Percentiles rank a stretch among this genome's conserved stretches.
Evolutionary conservation across 192 early-diverging fungal species (phyloP).

Genomic region (Coemansia sp.): DNA sequence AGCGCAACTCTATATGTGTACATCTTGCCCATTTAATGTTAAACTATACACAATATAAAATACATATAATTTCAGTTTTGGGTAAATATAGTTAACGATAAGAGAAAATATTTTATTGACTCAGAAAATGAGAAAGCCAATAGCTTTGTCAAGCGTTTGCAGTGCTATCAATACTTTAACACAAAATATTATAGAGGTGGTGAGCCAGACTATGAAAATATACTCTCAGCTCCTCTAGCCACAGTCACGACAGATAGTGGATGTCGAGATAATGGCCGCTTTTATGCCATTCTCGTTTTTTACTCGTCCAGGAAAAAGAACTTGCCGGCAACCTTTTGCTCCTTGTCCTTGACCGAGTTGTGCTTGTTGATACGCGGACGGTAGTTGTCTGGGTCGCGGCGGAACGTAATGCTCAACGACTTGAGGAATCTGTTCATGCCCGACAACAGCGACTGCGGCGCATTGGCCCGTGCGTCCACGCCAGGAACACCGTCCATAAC

Average conservation of each 20-base stretch:
- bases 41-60: too few relatives aligned
- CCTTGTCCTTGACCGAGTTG: slow-evolving; percentile 91
- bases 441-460: slow-evolving; percentile 84
- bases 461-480: slow-evolving; percentile 74
- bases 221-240: too few relatives aligned
- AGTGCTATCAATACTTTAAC: not conserved
- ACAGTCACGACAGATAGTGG: too few relatives aligned
- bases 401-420: slow-evolving; percentile 92
- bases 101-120: not conserved
- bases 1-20: too few relatives aligned
- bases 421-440: slow-evolving; percentile 98
- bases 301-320: slow-evolving; percentile 68
- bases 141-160: too few relatives aligned
- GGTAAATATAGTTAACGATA: too few relatives aligned
- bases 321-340: slow-evolving; percentile 81
- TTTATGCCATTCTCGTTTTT: not conserved
- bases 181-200: not conserved
- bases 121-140: not conserved
- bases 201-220: too few relatives aligned
- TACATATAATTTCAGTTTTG: too few relatives aligned
- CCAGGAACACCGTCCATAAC: slow-evolving; percentile 93
- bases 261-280: too few relatives aligned
- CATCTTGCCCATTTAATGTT: too few relatives aligned
- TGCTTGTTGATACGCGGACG: slow-evolving; percentile 97
- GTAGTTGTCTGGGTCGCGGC: slow-evolving; percentile 95